Base-by-base conservation (phyloP, 495 filamentous ascomycete species). In the Parmelia sp. region DNA sequence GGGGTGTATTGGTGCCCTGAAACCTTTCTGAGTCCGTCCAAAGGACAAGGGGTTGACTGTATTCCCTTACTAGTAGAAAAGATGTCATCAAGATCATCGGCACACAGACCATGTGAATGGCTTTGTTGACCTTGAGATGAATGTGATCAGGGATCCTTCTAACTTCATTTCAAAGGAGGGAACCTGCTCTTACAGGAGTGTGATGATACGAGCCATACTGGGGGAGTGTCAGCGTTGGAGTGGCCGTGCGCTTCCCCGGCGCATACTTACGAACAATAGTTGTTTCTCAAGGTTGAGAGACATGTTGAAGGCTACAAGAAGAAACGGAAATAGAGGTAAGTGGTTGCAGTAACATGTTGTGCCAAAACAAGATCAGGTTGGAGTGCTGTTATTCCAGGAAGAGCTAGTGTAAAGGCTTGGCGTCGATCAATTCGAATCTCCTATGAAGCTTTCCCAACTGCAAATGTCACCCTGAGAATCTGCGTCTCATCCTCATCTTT, bases 201-300 rank as follows among this genome's bases (percentile, higher is more conserved):
- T 89, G 87, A 74, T 98, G 94, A 74, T 98, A 97, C 36, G 90
- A 84, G 70, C 94, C 93, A 82, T 98, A 98, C 94, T 97, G 65
- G 51, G 53, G 27, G 27, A 56, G n/a, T 42, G 61, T 78, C 64
- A 77, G 73, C 60, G 39, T 44, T 53, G 27, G 17, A 57, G 68
- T 65, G 36, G 19, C 44, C 21, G 19, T 8, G 14, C 51, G 10
- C n/a, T 35, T 55, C 3, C 40, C 33, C n/a, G 25, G 19, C 58
- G 37, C 12, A 49, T 51, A 76, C 89, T 76, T 82, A 92, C 89
- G 76, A 91, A 91, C 66, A 84, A 81, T 64, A 92, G 79, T 71
- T 92, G 89, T 74, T 86, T 89, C 72, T 92, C 89, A 11, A 92
- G 82, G 70, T 91, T 87, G 62, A 91, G 79, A 42, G 88, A 82